Evolutionary conservation across 768 basidiomycete genomes (phyloP), one percentile per base, ranked within the genome.

Genomic region (Pulveroboletus sp.): DNA sequence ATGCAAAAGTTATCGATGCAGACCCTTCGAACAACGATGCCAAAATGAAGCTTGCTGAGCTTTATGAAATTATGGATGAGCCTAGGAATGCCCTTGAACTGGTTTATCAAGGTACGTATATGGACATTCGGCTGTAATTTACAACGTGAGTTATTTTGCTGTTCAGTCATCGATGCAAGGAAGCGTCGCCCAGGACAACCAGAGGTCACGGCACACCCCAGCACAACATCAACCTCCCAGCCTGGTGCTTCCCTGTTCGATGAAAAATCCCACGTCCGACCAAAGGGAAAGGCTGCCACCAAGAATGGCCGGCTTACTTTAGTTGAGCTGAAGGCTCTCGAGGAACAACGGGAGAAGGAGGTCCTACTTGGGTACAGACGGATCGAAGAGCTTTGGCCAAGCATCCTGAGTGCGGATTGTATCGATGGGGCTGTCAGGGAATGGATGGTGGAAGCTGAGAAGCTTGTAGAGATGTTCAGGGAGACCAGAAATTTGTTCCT

Each of bases 41-140:
- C 26, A 93, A 92, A 46, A 85, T 94, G 80, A 86, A 89, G 55
- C 76, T 97, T 0, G 95, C 94, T 0, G 89, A 89, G 55, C 81
- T 93, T 11, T 89, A 91, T 57, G 95, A 98, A 65, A 82, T 89
- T 7, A 69, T 86, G 55, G 83, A 86, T 6, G 43, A 45, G 21
- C 43, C 43, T 9, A 33, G 32, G 11, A 45, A 17, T 5, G 43
- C 43, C 6, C 32, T 45, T 3, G 33, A 35, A 26, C 10, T 45
- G 9, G 43, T 45, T 17, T 45, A 45, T 6, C 33, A 92, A 79
- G 91, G 93, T 90, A 53, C 11, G 8, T 8, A 12, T 21, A 24
- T 26, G 17, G 18, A 39, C 18, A 7, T 21, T 3, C 24, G 5
- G n/a, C n/a, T 6, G 14, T 17, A 45, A 26, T 24, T 45, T 26